These are phyloP conservation scores for Pyrenophora tritici-repentis DNA, from an alignment of 2,329 filamentous ascomycete species.

Conservation along the genomic window DNA sequence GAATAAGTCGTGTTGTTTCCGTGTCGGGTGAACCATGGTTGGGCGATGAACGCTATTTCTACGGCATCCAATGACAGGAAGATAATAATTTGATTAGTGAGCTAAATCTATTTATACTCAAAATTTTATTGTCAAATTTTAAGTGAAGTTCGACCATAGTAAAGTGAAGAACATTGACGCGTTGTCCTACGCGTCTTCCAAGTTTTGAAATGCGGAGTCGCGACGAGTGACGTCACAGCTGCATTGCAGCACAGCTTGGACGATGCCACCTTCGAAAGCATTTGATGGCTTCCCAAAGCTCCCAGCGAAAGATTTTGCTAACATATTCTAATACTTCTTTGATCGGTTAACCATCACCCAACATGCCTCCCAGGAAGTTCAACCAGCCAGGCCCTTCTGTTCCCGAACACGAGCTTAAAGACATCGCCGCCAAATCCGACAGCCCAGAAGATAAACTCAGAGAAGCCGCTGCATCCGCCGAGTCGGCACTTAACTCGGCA, in stretches of 20 bases:
- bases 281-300: not conserved
- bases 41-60: too few relatives aligned
- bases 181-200: conserved; percentile 18
- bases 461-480: conserved; percentile 36
- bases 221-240: conserved; percentile 28
- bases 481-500: conserved; percentile 35
- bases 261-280: not conserved
- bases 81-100: not conserved
- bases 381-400: conserved; percentile 14
- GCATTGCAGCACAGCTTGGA: not conserved
- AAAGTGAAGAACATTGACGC: not conserved
- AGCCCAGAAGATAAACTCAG: conserved; percentile 36
- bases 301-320: not conserved
- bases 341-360: not conserved
- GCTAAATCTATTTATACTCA: not conserved
- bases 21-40: too few relatives aligned
- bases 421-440: conserved; percentile 24
- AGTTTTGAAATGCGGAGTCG: conserved; percentile 22
- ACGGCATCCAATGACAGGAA: not conserved
- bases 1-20: conserved; percentile 35
- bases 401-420: conserved; percentile 24
- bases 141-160: not conserved
- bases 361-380: conserved; percentile 21
- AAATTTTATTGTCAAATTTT: not conserved
- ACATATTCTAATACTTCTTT: not conserved